Base-by-base conservation (phyloP, 768 basidiomycete species). In the Lentinula sp. region DNA sequence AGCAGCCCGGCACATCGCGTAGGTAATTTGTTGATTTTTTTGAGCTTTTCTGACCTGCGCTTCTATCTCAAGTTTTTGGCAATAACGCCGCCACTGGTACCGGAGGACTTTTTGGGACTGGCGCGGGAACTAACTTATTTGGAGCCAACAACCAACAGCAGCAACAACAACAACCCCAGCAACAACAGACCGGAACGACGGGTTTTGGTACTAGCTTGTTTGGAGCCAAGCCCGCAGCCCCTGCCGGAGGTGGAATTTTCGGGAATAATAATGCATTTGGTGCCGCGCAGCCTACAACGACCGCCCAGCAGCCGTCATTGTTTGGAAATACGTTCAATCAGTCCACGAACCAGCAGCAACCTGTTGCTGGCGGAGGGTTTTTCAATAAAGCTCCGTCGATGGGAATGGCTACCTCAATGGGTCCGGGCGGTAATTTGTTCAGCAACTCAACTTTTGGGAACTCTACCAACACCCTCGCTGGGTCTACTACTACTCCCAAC, bases 281-380 rank as follows among this genome's bases (percentile, higher is more conserved):
- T 32, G 81, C 84, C 63, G 68, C 66, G 39, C 68, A 76, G 51
- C 64, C 63, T 59, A 67, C 74, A 16, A 66, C 57, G 61, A 75
- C 65, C 67, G 74, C 64, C 51, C 72, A 71, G 61, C 67, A 69
- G 48, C 64, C 66, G 0, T 69, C 69, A 35, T 66, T 87, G 13
- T 89, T 89, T 61, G 86, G 86, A 33, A 78, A 73, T 59, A 69
- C 28, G 16, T 70, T 84, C 20, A 79, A 79, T 15, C 82, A 85
- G 67, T 70, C 32, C 66, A 61, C 50, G 69, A 74, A 68, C 53
- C 72, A 74, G 50, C 81, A 80, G 60, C 69, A 79, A 2, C 64
- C 73, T 10, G 81, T 85, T 46, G 81, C 81, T 12, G 74, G 74
- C 15, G 72, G 76, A 9, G 71, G 76, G 28, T 58, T 90, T 20